These are phyloP conservation scores for Balamuthia mandrillaris DNA, from an alignment of 208 protist species.

Conservation along the genomic window DNA sequence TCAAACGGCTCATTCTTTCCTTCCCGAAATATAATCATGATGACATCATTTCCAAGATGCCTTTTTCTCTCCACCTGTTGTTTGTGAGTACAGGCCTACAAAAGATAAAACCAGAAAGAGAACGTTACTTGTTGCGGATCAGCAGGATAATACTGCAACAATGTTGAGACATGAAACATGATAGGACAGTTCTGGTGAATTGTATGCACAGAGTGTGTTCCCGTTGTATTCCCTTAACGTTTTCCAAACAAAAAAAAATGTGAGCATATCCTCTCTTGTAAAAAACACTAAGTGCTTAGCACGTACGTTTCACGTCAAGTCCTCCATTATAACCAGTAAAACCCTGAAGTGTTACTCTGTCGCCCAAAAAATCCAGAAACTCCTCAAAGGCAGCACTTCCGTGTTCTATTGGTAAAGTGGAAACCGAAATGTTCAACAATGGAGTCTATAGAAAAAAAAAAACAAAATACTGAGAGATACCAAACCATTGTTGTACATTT, in stretches of 20 bases:
- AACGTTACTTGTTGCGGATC: conserved; percentile 45
- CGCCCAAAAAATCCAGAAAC: conserved; percentile 61
- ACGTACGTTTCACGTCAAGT: conserved; percentile 49
- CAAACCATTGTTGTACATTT: conserved; percentile 58
- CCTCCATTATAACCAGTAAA: conserved; percentile 58
- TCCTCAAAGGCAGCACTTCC: conserved; percentile 40
- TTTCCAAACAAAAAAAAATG: not conserved
- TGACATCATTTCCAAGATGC: conserved; percentile 26
- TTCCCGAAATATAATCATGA: conserved; percentile 31
- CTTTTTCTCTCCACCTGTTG: not conserved
- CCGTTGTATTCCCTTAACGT: conserved; percentile 47
- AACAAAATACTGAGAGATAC: not conserved
- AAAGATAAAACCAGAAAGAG: not conserved
- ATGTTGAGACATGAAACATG: conserved; percentile 68
- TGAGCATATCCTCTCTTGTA: not conserved
- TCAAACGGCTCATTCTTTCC: not conserved
- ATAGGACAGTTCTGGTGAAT: conserved; percentile 49
- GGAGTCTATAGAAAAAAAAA: not conserved
- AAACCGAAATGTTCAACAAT: not conserved
- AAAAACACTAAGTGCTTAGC: not conserved
- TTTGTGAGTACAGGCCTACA: too few relatives aligned
- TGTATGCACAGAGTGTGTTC: conserved; percentile 52
- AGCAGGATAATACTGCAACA: conserved; percentile 37
- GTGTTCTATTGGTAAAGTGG: not conserved
- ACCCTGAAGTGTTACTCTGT: conserved; percentile 51